Evolutionary conservation across 495 filamentous ascomycete genomes (phyloP).

Genomic region (Podospora sp.): DNA sequence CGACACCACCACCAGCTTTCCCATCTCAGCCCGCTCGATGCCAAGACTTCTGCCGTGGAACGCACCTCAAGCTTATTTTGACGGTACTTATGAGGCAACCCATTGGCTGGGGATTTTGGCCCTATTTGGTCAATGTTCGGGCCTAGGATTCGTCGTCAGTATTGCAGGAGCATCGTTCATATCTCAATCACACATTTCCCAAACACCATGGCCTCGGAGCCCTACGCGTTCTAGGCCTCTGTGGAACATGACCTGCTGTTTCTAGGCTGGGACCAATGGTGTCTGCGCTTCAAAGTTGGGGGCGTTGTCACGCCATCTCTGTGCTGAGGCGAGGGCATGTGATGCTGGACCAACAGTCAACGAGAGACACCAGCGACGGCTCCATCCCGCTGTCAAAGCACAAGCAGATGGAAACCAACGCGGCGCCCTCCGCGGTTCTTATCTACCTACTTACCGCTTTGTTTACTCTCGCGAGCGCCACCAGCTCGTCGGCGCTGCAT

Average conservation of each 20-base stretch:
- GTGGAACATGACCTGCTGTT: neutral
- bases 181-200: slow-evolving; percentile 17
- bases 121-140: slow-evolving; percentile 14
- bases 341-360: neutral
- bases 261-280: neutral
- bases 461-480: neutral
- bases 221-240: neutral
- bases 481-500: neutral
- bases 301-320: neutral
- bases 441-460: neutral
- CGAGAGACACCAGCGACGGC: neutral
- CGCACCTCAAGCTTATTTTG: slow-evolving; percentile 28
- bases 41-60: slow-evolving; percentile 19
- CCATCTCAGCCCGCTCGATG: neutral
- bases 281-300: neutral
- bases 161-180: slow-evolving; percentile 4
- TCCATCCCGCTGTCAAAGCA: neutral
- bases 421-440: neutral
- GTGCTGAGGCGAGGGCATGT: neutral
- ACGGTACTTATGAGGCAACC: slow-evolving; percentile 6
- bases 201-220: neutral
- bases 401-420: neutral
- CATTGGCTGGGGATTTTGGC: slow-evolving; percentile 17
- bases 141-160: neutral
- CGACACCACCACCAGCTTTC: slow-evolving; percentile 11